Percentiles rank a stretch among this genome's conserved stretches.
Conservation (phyloP, 2,329 filamentous ascomycete genomes). For the Neofusicoccum parvum region DNA sequence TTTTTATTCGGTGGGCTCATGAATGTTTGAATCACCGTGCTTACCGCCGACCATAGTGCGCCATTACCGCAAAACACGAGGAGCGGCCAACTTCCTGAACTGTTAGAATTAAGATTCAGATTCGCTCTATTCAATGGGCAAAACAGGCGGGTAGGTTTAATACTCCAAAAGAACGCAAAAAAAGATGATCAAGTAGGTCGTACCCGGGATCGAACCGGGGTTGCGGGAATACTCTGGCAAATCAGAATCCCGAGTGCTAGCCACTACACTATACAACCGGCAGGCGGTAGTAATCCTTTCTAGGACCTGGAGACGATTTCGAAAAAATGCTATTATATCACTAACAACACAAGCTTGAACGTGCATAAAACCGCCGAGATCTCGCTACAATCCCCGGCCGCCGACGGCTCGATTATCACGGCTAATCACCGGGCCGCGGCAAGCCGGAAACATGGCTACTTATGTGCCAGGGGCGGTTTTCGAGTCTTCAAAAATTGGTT, state of each 20-base stretch:
- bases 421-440: background rate
- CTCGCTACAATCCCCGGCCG: no score
- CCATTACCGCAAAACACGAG: no score
- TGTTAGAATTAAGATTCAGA: background rate
- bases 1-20: no score
- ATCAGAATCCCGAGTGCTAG: slow-evolving; percentile 4
- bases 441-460: background rate
- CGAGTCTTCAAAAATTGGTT: background rate
- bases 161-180: background rate
- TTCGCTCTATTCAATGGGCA: background rate
- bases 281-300: no score
- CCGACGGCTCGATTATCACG: no score
- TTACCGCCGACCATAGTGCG: no score
- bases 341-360: no score
- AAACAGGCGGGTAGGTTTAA: background rate
- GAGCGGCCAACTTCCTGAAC: no score
- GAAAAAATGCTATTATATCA: no score
- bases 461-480: background rate
- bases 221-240: background rate
- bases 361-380: no score
- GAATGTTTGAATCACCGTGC: no score
- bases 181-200: background rate
- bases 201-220: background rate
- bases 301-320: no score
- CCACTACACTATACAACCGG: slow-evolving; percentile 5